Conservation (phyloP, 805 yeast genomes). For the Torulaspora franciscae region DNA sequence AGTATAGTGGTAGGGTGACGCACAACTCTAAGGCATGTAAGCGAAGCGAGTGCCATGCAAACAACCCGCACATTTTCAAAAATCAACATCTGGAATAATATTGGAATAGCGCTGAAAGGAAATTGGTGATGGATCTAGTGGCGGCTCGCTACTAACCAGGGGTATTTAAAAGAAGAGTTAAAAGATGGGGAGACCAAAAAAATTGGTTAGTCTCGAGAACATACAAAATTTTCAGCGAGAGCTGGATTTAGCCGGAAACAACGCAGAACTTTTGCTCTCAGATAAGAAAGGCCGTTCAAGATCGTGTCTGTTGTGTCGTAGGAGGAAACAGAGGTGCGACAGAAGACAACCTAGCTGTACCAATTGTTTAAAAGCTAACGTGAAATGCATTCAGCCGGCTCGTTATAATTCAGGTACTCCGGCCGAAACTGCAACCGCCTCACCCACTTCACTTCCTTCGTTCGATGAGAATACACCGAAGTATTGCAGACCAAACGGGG, state of each 20-base stretch:
- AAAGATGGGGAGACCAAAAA: slow-evolving; percentile 37
- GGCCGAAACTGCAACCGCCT: background rate
- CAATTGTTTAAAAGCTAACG: slow-evolving; percentile 60
- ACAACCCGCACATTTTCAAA: background rate
- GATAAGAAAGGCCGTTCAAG: slow-evolving; percentile 55
- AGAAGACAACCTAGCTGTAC: slow-evolving; percentile 61
- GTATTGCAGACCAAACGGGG: slow-evolving; percentile 1
- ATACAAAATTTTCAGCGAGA: slow-evolving; percentile 35
- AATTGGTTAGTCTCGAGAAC: slow-evolving; percentile 34
- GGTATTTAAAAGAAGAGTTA: background rate
- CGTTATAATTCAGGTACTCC: slow-evolving; percentile 39
- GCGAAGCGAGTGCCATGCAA: background rate
- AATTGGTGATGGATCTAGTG: slow-evolving; percentile 1
- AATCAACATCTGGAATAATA: background rate
- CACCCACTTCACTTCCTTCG: slow-evolving; percentile 3
- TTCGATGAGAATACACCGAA: slow-evolving; percentile 3
- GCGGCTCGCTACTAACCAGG: background rate
- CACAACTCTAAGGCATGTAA: background rate
- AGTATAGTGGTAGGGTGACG: background rate
- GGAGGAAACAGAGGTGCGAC: slow-evolving; percentile 60
- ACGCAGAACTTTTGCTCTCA: slow-evolving; percentile 26
- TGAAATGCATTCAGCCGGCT: slow-evolving; percentile 59
- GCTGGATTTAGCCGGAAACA: slow-evolving; percentile 34
- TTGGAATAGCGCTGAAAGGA: background rate
- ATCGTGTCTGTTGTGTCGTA: slow-evolving; percentile 52